Base-by-base conservation (phyloP, 148 eudicot genomes). In the Rhododendron griersonianum region DNA sequence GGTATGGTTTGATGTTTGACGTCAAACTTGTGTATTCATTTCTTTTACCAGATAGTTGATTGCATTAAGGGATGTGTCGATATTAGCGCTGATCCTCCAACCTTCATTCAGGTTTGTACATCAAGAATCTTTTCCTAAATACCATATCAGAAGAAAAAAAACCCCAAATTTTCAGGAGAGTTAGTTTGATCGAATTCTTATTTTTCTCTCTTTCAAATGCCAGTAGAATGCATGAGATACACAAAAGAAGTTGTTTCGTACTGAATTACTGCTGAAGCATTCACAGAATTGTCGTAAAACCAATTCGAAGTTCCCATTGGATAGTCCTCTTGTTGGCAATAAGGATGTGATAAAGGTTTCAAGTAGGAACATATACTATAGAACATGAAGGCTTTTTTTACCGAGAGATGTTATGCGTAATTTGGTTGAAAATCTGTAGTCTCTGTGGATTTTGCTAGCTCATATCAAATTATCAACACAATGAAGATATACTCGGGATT, bases 21-120 rank as follows among this genome's bases (percentile, higher is more conserved):
- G 2, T 55, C 57, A 14, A 41, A 28, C 18, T 67, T 7, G 61
- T 45, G 21, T n/a, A 23, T 25, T 8, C 83, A 83, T 87, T 50
- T 89, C 19, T 65, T 88, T 33, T 82, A 81, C 61, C 91, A 96
- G 98, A 73, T 96, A 84, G 87, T 88, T 50, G 92, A 91, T 73
- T 88, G 89, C 87, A 51, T 94, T 51, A 88, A 87, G 78, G 83
- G 87, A 80, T 92, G 87, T 85, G 85, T 91, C 83, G 83, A 81
- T 74, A 86, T 93, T 80, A 87, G 92, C 7, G 79, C 94, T 18
- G 94, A 93, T 59, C 92, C 98, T 81, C 86, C 91, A 65, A 92
- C 98, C 35, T 81, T 93, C 84, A 89, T 93, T 87, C 96, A 93
- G 95, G 98, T 93, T 78, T 41, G 86, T 67, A 21, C 59, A 69